Base-by-base conservation (phyloP, 176 grass and related monocot species). In the Paspalum notatum region DNA sequence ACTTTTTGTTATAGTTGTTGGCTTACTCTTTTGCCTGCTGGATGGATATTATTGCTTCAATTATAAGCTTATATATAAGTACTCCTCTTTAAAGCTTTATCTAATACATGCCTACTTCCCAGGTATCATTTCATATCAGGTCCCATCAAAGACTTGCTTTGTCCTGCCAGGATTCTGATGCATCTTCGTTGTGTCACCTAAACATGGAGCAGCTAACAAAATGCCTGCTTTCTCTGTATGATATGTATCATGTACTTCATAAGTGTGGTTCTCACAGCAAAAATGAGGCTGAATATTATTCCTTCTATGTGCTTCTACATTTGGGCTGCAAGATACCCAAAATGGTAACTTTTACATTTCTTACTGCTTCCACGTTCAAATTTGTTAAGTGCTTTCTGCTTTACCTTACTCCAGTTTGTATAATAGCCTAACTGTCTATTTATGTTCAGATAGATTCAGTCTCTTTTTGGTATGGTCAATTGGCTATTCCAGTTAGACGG, bases 121-220 rank as follows among this genome's bases (percentile, higher is more conserved):
- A 98, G 95, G 86, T 98, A 60, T 86, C 89, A 75, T 95, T 98
- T 87, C 95, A 98, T 70, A 95, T 95, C 67, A 55, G 74, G 66
- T 95, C 92, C 39, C 92, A 93, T 92, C 83, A 80, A 81, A 95
- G 85, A 73, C 90, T 98, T 81, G 84, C 84, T 43, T 79, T 6
- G 55, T 87, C 70, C 68, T 80, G 37, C 26, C 47, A 73, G 15
- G 91, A 87, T 83, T 74, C 92, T 63, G 88, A 95, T 53, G 48
- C 78, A 84, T 87, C 90, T 74, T 98, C 92, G 20, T 50, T 89
- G 78, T 93, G 90, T 71, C 81, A 89, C 82, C 88, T 98, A 54
- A 98, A 98, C 80, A 83, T 87, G 82, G 95, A 98, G 79, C 92
- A 98, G 66, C 58, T 98, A 76, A 93, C 85, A 51, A 98, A 98